Evolutionary conservation across 106 monocot genomes (phyloP).

Genomic region (Acanthochlamys bracteata): DNA sequence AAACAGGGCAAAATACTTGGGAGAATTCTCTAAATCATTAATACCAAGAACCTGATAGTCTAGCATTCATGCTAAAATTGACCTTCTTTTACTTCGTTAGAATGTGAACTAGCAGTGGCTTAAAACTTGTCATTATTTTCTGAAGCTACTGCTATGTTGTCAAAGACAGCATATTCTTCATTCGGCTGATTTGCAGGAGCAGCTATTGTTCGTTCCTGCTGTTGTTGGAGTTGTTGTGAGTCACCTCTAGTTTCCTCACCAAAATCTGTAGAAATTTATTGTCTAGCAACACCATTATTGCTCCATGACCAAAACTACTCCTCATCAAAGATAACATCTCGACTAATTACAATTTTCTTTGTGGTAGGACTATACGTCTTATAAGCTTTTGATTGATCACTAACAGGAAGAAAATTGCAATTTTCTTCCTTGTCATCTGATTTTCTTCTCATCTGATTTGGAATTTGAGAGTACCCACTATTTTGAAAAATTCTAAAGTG

Average conservation of each 20-base stretch:
- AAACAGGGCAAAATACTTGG: constrained; percentile 18
- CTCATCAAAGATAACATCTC: constrained; percentile 6
- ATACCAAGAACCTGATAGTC: too few relatives aligned
- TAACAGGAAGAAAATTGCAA: background rate
- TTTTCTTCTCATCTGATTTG: background rate
- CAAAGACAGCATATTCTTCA: too few relatives aligned
- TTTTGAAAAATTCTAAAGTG: constrained; percentile 4
- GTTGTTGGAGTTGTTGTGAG: too few relatives aligned
- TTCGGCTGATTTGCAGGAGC: too few relatives aligned
- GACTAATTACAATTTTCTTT: constrained; percentile 3
- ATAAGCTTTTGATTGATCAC: constrained; percentile 4
- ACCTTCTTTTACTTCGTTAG: too few relatives aligned
- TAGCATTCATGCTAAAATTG: too few relatives aligned
- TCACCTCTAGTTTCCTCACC: background rate
- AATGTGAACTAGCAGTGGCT: too few relatives aligned
- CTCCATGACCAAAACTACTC: background rate
- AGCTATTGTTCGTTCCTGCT: too few relatives aligned
- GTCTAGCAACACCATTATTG: background rate
- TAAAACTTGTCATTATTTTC: too few relatives aligned
- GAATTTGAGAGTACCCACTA: background rate
- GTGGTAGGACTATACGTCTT: constrained; percentile 5
- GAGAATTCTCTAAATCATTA: constrained; percentile 9
- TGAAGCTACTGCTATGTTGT: too few relatives aligned
- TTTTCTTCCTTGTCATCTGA: background rate
- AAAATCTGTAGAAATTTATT: constrained; percentile 3